Base-by-base conservation (phyloP, 2,329 filamentous ascomycete genomes). In the Diaporthe ilicicola region DNA sequence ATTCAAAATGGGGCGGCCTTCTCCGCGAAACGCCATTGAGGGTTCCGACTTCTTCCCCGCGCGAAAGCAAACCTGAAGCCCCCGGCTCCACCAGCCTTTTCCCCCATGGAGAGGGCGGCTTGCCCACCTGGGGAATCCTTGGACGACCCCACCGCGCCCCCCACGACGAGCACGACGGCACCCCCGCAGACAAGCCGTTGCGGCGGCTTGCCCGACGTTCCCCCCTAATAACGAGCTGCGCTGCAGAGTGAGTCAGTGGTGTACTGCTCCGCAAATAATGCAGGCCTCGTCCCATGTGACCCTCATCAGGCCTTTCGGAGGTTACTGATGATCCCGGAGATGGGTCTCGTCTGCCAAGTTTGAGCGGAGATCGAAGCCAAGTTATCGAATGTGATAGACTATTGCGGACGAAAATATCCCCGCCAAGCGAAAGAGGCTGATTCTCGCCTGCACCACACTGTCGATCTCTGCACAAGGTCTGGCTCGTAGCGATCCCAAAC, bases 61-160 rank as follows among this genome's bases (percentile, higher is more conserved):
- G 34, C 19, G 59, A 37, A 37, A 50, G 39, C 34, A 37, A 13
- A 48, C 56, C 22, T 27, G 42, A 34, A 17, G 59, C 19, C 56
- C n/a, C n/a, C 44, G 59, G 44, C 59, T 50, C 59, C 44, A 64
- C 59, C 44, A 37, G n/a, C 59, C 19, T 42, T 34, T 48, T 62
- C 12, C 59, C 59, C 59, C 59, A 8, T 64, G 59, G 59, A 62
- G 59, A 62, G 27, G 27, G 44, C 59, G 42, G 59, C n/a, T 64
- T 64, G 19, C 59, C 44, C 59, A 48, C 59, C 59, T 64, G 59
- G 59, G 59, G 59, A 64, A 64, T 27, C 59, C 59, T 64, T 37
- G 59, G 44, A 50, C 17, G 27, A 19, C 59, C 29, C 59, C 59
- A 64, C 59, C 7, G 8, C 22, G 27, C 12, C 59, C 59, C 59